Base-by-base conservation (phyloP, 352 stramenopile genomes). In the Globisporangium nodosum region DNA sequence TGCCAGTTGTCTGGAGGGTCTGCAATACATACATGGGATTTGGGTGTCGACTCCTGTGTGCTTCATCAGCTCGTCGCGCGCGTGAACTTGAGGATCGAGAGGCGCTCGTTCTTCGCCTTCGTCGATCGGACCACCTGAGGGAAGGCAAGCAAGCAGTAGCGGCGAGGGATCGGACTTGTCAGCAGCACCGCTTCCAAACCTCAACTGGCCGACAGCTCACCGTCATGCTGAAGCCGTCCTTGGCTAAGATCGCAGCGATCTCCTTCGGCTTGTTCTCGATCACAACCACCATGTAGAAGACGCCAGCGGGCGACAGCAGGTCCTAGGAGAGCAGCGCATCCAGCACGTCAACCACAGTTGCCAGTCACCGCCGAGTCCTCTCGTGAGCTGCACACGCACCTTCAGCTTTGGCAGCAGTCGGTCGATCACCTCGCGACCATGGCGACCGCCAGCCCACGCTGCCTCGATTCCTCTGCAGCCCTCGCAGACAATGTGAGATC, bases 221-320 rank as follows among this genome's bases (percentile, higher is more conserved):
- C 43, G 64, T 82, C 74, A 84, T 92, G 37, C 71, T 24, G 46
- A 95, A 90, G 16, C 85, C 83, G 42, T 91, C 68, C 9, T 61
- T 65, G 0, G 68, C 67, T 15, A 97, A 70, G 56, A 92, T 76
- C n/a, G 67, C 56, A 9, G 70, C 80, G 40, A 99, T 97, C 64
- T 99, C 80, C 48, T 94, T 85, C 3, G 96, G 97, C 61, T 96
- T 90, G 76, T 99, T 99, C 64, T 99, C 96, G 47, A 96, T 82
- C 1, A 99, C 95, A 5, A 96, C 89, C n/a, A 99, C 90, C 76
- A 99, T 88, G 71, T 99, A 99, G 54, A 97, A 97, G 5, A 98
- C 82, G 12, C 97, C 96, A 20, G 37, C 61, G 3, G 78, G 68
- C 1, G 87, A 95, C 11, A 97, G 51, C 48, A 97, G 35, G 27